Evolutionary conservation across 1,284 basidiomycete genomes (phyloP).

Genomic region (Cutaneotrichosporon cyanovorans): DNA sequence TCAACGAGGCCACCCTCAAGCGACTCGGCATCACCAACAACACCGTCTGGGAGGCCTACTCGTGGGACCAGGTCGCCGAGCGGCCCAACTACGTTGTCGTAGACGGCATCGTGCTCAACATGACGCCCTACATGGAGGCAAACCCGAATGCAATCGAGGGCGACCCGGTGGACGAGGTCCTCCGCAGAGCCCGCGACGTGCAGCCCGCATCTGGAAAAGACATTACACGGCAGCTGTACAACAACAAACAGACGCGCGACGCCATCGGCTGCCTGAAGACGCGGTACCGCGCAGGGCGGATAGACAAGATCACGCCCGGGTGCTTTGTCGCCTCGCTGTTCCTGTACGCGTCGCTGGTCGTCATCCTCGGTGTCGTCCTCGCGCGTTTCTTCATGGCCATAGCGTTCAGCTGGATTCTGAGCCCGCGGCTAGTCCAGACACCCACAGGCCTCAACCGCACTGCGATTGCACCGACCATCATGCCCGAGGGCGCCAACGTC

Average conservation of each 20-base stretch:
- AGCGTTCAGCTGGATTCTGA: slow-evolving; percentile 93
- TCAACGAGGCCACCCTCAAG: slow-evolving; percentile 49
- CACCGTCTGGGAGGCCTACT: slow-evolving; percentile 65
- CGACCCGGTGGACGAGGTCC: slow-evolving; percentile 74
- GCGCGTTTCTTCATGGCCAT: slow-evolving; percentile 94
- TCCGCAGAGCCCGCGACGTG: slow-evolving; percentile 63
- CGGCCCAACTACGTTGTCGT: slow-evolving; percentile 72
- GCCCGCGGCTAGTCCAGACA: slow-evolving; percentile 64
- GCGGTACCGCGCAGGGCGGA: slow-evolving; percentile 85
- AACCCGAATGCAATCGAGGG: slow-evolving; percentile 61
- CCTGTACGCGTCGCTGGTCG: slow-evolving; percentile 82
- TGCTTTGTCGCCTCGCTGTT: slow-evolving; percentile 88
- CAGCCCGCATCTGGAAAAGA: slow-evolving; percentile 67
- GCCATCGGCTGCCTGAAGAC: slow-evolving; percentile 71
- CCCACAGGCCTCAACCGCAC: slow-evolving; percentile 61
- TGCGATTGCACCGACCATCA: slow-evolving; percentile 83
- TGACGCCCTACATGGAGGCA: slow-evolving; percentile 73
- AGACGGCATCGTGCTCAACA: slow-evolving; percentile 89
- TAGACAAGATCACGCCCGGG: slow-evolving; percentile 92
- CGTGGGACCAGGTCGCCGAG: slow-evolving; percentile 71
- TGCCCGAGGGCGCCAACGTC: slow-evolving; percentile 90
- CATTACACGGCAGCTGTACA: slow-evolving; percentile 76
- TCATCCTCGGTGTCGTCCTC: slow-evolving; percentile 84
- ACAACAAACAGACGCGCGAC: slow-evolving; percentile 56
- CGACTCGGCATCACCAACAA: slow-evolving; percentile 60